These are phyloP conservation scores for Halenospora varia DNA, from an alignment of 495 filamentous ascomycete genomes.

Conservation along the genomic window DNA sequence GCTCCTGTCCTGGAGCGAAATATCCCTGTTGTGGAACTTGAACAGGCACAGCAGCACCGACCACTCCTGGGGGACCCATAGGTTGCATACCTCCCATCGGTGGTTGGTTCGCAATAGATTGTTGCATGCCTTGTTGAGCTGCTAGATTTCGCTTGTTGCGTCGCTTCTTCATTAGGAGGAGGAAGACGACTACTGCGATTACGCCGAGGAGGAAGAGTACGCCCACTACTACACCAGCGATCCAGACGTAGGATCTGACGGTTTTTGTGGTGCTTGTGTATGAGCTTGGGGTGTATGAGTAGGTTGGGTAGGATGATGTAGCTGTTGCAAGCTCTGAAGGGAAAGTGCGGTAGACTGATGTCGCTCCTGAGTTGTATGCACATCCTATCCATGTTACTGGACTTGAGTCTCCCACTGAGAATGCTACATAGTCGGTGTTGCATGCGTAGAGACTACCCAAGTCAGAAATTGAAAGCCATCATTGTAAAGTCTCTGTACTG, in stretches of 20 bases:
- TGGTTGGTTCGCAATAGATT: not conserved
- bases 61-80: no score
- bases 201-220: not conserved
- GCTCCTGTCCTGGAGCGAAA: no score
- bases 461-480: not conserved
- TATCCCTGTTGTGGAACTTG: no score
- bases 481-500: not conserved
- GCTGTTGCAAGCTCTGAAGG: no score
- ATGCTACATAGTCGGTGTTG: not conserved
- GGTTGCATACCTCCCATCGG: not conserved
- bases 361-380: no score
- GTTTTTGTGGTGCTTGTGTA: not conserved
- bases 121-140: not conserved
- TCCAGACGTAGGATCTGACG: not conserved
- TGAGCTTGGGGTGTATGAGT: not conserved
- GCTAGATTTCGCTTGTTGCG: not conserved
- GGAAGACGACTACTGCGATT: not conserved
- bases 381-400: not conserved
- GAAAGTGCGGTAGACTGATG: no score
- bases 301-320: no score
- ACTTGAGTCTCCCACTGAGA: not conserved
- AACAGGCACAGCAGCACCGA: no score
- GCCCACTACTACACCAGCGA: not conserved
- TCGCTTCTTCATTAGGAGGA: not conserved
- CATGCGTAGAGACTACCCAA: not conserved